Evolutionary conservation across 225 moss, liverwort and hornwort genomes (phyloP).

Genomic region (Pseudoscleropodium purum): DNA sequence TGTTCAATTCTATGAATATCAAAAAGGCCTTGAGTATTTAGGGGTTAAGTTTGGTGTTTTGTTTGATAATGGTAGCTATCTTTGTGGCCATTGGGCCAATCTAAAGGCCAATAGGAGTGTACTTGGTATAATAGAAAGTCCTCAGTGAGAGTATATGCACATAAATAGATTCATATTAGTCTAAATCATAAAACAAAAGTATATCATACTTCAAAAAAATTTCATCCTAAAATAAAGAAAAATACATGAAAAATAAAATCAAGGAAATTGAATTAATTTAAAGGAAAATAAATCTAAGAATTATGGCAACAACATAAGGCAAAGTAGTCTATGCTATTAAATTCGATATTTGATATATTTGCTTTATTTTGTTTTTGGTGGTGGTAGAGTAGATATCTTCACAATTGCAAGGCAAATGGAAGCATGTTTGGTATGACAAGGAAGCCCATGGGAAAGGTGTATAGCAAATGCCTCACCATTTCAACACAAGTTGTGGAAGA

Average conservation of each 20-base stretch:
- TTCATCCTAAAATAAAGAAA: neutral
- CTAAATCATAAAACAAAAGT: neutral
- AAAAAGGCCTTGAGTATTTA: no score
- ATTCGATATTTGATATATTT: neutral
- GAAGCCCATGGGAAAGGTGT: fast-evolving
- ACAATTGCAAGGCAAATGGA: neutral
- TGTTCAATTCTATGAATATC: no score
- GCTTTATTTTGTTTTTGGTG: neutral
- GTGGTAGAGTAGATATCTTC: neutral
- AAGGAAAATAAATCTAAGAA: neutral
- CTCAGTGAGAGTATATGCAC: fast-evolving
- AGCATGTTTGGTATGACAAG: fast-evolving
- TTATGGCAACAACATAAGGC: neutral
- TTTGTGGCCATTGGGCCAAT: neutral
- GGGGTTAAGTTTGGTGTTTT: neutral
- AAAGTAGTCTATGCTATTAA: no score
- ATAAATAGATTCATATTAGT: neutral
- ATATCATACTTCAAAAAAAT: neutral
- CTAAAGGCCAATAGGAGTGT: fast-evolving
- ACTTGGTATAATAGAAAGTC: neutral
- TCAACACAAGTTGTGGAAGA: fast-evolving
- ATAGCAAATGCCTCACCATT: neutral
- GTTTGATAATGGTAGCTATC: neutral
- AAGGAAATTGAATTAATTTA: neutral
- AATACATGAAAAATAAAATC: neutral